phyloP scores from a whole-genome alignment of 176 grass and related monocot species.

The Alopecurus myosuroides region DNA sequence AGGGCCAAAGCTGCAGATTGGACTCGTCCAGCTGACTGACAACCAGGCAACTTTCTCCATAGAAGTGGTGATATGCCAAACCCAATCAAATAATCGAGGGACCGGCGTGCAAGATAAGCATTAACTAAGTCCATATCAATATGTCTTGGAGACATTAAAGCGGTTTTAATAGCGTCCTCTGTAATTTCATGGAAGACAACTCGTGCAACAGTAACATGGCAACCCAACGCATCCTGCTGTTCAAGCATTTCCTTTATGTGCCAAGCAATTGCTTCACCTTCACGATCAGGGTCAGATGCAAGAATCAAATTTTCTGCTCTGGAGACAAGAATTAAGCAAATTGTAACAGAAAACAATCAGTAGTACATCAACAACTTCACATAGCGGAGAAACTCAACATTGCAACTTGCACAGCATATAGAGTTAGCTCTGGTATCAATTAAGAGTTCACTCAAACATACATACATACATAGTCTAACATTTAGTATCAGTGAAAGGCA shows the following conservation, averaged over 20 bases:
- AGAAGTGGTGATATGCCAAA: slow-evolving; percentile 92
- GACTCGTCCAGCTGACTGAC: slow-evolving; percentile 88
- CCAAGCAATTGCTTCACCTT: slow-evolving; percentile 98
- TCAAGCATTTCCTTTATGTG: slow-evolving; percentile 96
- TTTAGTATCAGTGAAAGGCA: slow-evolving; percentile 3
- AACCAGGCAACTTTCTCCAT: slow-evolving; percentile 98
- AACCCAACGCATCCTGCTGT: slow-evolving; percentile 71
- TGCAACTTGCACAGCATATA: neutral
- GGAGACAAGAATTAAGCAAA: slow-evolving; percentile 17
- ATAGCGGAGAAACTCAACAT: neutral
- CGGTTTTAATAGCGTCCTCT: slow-evolving; percentile 58
- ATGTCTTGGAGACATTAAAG: slow-evolving; percentile 59
- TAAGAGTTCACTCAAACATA: neutral
- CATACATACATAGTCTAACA: neutral
- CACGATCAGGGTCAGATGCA: slow-evolving; percentile 98
- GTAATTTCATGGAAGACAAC: slow-evolving; percentile 98
- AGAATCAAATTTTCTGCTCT: slow-evolving; percentile 95
- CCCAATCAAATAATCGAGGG: slow-evolving; percentile 95
- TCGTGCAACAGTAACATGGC: slow-evolving; percentile 60
- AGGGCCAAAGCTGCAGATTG: slow-evolving; percentile 93
- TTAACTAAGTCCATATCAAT: slow-evolving; percentile 96
- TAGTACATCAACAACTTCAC: slow-evolving; percentile 9
- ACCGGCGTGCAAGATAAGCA: slow-evolving; percentile 91
- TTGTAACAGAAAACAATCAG: slow-evolving; percentile 15
- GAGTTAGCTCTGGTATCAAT: neutral